phyloP scores from a whole-genome alignment of 1,284 basidiomycete species.

The Apiotrichum akiyoshidainum region DNA sequence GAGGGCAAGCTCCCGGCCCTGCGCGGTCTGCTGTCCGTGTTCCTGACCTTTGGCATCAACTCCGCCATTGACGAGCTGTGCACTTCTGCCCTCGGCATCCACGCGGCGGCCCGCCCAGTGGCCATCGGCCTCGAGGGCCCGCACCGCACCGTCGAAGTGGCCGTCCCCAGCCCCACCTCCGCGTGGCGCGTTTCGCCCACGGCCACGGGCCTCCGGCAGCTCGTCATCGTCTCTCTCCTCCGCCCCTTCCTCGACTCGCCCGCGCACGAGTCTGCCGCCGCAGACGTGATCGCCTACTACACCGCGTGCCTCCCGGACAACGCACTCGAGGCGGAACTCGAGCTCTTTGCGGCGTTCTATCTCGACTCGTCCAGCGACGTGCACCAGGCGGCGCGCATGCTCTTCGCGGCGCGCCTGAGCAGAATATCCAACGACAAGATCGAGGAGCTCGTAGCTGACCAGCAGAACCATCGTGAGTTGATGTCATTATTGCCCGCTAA shows the following conservation, averaged over 20 bases:
- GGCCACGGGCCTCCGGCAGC: conserved; percentile 63
- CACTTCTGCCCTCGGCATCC: conserved; percentile 36
- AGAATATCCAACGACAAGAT: conserved; percentile 66
- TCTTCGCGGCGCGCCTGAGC: conserved; percentile 71
- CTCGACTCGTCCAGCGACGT: conserved; percentile 68
- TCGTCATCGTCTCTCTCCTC: conserved; percentile 66
- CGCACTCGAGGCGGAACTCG: conserved; percentile 65
- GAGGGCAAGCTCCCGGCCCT: conserved; percentile 29
- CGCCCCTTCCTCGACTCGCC: conserved; percentile 68
- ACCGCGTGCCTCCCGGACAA: conserved; percentile 62
- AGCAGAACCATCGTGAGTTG: conserved; percentile 27
- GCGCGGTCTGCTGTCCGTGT: conserved; percentile 46
- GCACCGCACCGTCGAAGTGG: conserved; percentile 6
- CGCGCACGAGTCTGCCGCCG: conserved; percentile 66
- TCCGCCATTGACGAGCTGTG: conserved; percentile 67
- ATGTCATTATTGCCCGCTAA: not conserved
- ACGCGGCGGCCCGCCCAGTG: conserved; percentile 50
- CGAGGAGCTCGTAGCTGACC: conserved; percentile 54
- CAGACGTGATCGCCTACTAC: conserved; percentile 73
- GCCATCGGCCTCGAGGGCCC: conserved; percentile 55
- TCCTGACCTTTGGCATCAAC: conserved; percentile 55
- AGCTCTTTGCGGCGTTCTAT: conserved; percentile 70
- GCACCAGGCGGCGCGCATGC: conserved; percentile 65
- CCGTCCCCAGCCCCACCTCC: not conserved
- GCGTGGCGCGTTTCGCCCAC: conserved; percentile 68